Evolutionary conservation across 805 yeast species (phyloP).

Genomic region (Zygoascus biomembranicola): DNA sequence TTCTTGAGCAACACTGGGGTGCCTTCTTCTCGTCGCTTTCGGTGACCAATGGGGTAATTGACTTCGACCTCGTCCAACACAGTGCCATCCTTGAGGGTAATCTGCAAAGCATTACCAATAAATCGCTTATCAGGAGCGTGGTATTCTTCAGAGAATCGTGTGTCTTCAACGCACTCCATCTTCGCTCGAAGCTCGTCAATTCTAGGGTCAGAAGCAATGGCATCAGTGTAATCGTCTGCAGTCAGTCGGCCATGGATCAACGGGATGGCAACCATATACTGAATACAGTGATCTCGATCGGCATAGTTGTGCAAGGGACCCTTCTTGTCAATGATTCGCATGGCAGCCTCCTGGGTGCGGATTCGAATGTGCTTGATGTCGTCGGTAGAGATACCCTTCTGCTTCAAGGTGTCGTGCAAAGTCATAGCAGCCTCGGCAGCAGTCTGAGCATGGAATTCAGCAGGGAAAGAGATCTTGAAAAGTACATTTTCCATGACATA

Average conservation of each 20-base stretch:
- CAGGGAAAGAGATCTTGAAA: conserved; percentile 56
- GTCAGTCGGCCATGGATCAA: conserved; percentile 46
- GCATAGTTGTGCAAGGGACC: conserved; percentile 58
- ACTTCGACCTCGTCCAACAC: conserved; percentile 44
- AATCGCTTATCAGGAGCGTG: conserved; percentile 50
- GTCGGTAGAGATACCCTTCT: conserved; percentile 36
- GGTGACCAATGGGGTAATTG: conserved; percentile 53
- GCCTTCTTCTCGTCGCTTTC: conserved; percentile 51
- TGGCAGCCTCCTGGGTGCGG: conserved; percentile 54
- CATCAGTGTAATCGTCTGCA: conserved; percentile 50
- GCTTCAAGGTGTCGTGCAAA: conserved; percentile 31
- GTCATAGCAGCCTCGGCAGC: conserved; percentile 53
- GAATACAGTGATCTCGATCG: conserved; percentile 58
- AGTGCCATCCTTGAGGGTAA: conserved; percentile 48
- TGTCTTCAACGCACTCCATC: conserved; percentile 47
- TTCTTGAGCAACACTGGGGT: conserved; percentile 44
- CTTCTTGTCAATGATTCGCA: conserved; percentile 49
- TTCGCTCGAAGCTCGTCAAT: conserved; percentile 45
- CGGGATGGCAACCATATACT: conserved; percentile 54
- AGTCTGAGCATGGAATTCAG: conserved; percentile 60
- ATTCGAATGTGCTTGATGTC: conserved; percentile 44
- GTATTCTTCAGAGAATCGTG: conserved; percentile 42
- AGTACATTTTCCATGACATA: conserved; percentile 58
- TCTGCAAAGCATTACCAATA: conserved; percentile 46
- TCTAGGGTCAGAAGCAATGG: conserved; percentile 42